Percentiles rank a stretch among this genome's conserved stretches.
phyloP scores from a whole-genome alignment of 805 yeast genomes.

The Candida vaughaniae region DNA sequence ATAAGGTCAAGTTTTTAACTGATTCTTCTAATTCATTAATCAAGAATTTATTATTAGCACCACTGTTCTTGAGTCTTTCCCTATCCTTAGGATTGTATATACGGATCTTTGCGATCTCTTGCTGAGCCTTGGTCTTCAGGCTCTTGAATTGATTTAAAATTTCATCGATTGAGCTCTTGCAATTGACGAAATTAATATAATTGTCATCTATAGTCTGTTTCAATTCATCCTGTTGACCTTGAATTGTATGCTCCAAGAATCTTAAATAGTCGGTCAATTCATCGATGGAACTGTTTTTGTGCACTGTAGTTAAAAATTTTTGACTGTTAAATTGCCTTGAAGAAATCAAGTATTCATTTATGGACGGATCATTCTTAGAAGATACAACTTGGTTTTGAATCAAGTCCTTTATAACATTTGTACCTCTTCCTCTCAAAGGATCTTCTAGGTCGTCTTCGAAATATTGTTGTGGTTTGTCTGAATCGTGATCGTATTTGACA shows the following conservation, averaged over 20 bases:
- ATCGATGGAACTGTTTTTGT: conserved; percentile 36
- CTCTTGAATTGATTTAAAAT: conserved; percentile 31
- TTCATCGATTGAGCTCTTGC: conserved; percentile 41
- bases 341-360: conserved; percentile 32
- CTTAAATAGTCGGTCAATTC: conserved; percentile 27
- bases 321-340: conserved; percentile 36
- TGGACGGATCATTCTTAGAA: conserved; percentile 28
- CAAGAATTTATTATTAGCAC: conserved; percentile 19
- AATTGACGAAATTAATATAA: conserved; percentile 33
- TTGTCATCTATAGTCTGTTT: conserved; percentile 37
- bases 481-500: conserved; percentile 13
- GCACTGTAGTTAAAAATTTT: conserved; percentile 36
- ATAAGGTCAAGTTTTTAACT: conserved; percentile 35
- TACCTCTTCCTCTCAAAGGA: conserved; percentile 32
- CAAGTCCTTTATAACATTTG: conserved; percentile 27
- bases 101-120: conserved; percentile 31
- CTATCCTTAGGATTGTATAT: conserved; percentile 34
- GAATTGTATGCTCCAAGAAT: conserved; percentile 34
- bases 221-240: conserved; percentile 34
- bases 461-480: conserved; percentile 5
- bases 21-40: conserved; percentile 38
- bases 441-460: conserved; percentile 28
- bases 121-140: conserved; percentile 34
- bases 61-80: conserved; percentile 14
- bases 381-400: conserved; percentile 21